Evolutionary conservation across 768 basidiomycete species (phyloP).

Genomic region (Kockovaella imperatae): DNA sequence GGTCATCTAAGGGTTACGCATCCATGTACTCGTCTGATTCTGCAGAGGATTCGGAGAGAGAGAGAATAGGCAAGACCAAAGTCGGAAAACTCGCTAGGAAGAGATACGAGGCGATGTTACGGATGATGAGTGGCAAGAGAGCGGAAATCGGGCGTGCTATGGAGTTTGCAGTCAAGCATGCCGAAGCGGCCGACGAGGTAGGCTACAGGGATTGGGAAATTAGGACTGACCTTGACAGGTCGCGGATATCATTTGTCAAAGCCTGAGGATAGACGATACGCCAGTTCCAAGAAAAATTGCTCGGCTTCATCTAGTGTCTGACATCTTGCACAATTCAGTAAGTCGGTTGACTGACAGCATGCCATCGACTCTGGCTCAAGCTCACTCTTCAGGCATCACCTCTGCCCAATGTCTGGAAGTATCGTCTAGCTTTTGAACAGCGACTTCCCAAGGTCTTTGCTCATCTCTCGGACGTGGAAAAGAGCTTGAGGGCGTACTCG

Average conservation of each 20-base stretch:
- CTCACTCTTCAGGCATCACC: conserved; percentile 55
- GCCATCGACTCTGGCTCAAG: not conserved
- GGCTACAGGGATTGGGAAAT: not conserved
- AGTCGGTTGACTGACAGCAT: not conserved
- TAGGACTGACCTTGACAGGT: conserved; percentile 51
- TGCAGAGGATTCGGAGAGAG: conserved; percentile 85
- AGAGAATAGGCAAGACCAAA: conserved; percentile 63
- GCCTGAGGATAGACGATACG: conserved; percentile 80
- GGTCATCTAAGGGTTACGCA: conserved; percentile 37
- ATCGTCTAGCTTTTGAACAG: conserved; percentile 85
- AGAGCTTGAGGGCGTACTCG: conserved; percentile 65
- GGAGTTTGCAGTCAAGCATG: conserved; percentile 94
- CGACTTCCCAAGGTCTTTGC: conserved; percentile 90
- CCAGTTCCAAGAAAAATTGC: conserved; percentile 97
- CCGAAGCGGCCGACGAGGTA: conserved; percentile 90
- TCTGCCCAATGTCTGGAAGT: conserved; percentile 95
- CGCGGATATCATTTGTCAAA: conserved; percentile 79
- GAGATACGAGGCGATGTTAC: conserved; percentile 83
- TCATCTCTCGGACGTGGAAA: conserved; percentile 86
- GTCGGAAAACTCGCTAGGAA: conserved; percentile 72
- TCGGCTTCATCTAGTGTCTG: conserved; percentile 88
- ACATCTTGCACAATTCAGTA: conserved; percentile 88
- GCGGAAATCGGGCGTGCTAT: conserved; percentile 90
- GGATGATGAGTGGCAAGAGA: conserved; percentile 72
- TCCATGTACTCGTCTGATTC: conserved; percentile 65